Evolutionary conservation across 768 basidiomycete species (phyloP).

Genomic region (Mycena galericulata): DNA sequence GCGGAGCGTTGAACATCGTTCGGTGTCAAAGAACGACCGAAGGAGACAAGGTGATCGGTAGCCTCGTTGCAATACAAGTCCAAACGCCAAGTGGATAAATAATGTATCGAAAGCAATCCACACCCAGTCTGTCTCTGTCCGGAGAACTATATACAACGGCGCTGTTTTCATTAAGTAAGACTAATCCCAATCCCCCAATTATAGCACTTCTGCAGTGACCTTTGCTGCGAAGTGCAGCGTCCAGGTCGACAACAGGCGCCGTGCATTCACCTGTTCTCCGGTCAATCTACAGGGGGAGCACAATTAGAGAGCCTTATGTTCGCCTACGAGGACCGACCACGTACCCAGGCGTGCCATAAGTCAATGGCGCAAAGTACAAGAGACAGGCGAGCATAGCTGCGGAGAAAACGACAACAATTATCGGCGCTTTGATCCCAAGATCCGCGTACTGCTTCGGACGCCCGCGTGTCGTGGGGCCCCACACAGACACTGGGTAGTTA

Average conservation of each 20-base stretch:
- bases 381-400: conserved; percentile 74
- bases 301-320: conserved; percentile 28
- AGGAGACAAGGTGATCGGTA: conserved; percentile 11
- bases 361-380: conserved; percentile 86
- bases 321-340: conserved; percentile 43
- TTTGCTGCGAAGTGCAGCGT: conserved; percentile 93
- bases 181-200: conserved; percentile 3
- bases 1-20: conserved; percentile 88
- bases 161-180: conserved; percentile 24
- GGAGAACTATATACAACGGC: conserved; percentile 31
- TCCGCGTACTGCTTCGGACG: conserved; percentile 74
- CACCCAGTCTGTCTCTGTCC: conserved; percentile 7
- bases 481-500: conserved; percentile 88
- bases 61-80: conserved; percentile 18
- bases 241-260: conserved; percentile 90
- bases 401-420: conserved; percentile 68
- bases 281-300: conserved; percentile 72
- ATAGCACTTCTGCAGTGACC: conserved; percentile 30
- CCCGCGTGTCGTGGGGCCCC: conserved; percentile 74
- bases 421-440: conserved; percentile 81
- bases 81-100: conserved; percentile 20
- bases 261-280: conserved; percentile 86
- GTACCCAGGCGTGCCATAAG: conserved; percentile 97
- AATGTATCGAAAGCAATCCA: conserved; percentile 28
- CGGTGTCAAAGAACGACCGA: conserved; percentile 1